Conservation (phyloP, 208 protist genomes). For the Wallacemonas sp. region DNA sequence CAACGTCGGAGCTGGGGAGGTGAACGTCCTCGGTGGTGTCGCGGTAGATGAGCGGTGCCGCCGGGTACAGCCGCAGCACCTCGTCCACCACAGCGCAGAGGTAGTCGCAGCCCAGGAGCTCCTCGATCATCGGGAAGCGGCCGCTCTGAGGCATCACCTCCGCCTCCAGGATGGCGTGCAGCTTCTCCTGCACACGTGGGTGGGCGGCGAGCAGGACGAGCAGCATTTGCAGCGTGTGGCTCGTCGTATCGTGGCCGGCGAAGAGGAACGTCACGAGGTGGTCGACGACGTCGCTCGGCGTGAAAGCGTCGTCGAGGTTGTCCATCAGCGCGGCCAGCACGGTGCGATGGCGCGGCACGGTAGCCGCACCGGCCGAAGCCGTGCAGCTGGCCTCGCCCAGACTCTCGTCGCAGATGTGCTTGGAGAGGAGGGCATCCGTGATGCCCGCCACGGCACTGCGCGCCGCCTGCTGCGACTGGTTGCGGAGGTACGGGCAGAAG, state of each 20-base stretch:
- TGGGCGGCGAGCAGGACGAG: constrained; percentile 44
- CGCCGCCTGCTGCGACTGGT: constrained; percentile 34
- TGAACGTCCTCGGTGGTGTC: constrained; percentile 41
- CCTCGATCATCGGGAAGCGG: constrained; percentile 46
- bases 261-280: constrained; percentile 65
- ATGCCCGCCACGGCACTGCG: constrained; percentile 33
- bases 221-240: constrained; percentile 54
- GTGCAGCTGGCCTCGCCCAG: neutral
- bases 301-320: constrained; percentile 40
- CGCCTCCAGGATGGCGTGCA: constrained; percentile 43
- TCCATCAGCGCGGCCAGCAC: constrained; percentile 55
- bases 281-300: constrained; percentile 43
- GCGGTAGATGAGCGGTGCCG: constrained; percentile 59
- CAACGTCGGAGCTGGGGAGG: constrained; percentile 47
- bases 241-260: constrained; percentile 59
- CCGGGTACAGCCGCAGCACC: constrained; percentile 52
- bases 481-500: constrained; percentile 57
- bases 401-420: constrained; percentile 25
- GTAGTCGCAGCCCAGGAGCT: constrained; percentile 51
- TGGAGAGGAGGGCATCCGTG: constrained; percentile 33
- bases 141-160: constrained; percentile 38
- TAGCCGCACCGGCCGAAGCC: neutral
- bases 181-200: constrained; percentile 35
- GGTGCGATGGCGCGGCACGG: constrained; percentile 21
- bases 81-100: constrained; percentile 52